phyloP scores from a whole-genome alignment of 176 grass and related monocot species.

The Zizania latifolia region DNA sequence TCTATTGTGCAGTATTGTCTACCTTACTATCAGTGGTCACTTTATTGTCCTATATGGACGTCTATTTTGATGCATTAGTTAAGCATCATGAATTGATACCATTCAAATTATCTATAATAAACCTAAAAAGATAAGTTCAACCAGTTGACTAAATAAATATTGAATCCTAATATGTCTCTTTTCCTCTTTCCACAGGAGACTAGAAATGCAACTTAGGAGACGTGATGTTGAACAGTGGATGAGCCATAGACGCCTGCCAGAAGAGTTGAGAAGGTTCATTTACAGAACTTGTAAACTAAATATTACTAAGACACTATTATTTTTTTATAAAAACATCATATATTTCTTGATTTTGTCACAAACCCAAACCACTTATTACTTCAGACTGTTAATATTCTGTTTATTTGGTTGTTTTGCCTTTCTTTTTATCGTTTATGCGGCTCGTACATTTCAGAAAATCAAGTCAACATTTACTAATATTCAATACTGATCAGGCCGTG shows the following conservation, averaged over 20 bases:
- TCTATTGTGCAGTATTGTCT: neutral
- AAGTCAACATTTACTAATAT: neutral
- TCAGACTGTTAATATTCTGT: neutral
- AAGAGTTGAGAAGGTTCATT: constrained; percentile 74
- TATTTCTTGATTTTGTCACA: neutral
- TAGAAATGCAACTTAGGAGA: constrained; percentile 95
- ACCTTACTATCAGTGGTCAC: neutral
- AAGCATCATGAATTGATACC: neutral
- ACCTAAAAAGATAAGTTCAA: neutral
- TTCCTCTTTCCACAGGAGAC: constrained; percentile 46
- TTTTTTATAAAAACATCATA: neutral
- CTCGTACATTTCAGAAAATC: neutral
- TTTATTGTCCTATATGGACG: neutral
- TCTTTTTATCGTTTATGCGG: neutral
- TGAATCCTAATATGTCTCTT: neutral
- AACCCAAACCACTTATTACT: neutral
- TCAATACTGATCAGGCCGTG: neutral
- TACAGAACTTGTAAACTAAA: constrained; percentile 13
- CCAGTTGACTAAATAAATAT: neutral
- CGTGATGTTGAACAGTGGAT: constrained; percentile 98
- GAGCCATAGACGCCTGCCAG: constrained; percentile 91
- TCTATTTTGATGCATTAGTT: constrained; percentile 7
- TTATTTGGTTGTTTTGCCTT: neutral
- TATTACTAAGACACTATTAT: neutral
- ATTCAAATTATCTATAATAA: neutral